These are phyloP conservation scores for Circinella minor DNA, from an alignment of 371 early-diverging fungal genomes.

Conservation along the genomic window DNA sequence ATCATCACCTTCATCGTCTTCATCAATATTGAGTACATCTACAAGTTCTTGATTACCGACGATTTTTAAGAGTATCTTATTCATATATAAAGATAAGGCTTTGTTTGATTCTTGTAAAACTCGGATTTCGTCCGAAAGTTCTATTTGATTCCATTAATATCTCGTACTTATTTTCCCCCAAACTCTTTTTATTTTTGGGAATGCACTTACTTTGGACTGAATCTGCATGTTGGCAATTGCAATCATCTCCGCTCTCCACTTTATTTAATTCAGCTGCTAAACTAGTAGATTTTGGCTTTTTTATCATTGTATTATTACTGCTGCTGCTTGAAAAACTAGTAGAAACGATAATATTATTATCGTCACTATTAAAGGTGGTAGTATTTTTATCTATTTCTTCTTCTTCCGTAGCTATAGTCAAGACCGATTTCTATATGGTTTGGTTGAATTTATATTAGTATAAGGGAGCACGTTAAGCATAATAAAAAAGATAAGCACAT, in stretches of 20 bases:
- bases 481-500: no score
- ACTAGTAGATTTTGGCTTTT: constrained; percentile 3
- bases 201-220: constrained; percentile 11
- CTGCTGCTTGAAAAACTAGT: not conserved
- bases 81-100: constrained; percentile 37
- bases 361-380: no score
- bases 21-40: constrained; percentile 37
- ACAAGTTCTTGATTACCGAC: constrained; percentile 34
- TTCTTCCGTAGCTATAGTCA: no score
- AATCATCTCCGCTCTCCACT: constrained; percentile 11
- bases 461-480: no score
- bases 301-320: not conserved
- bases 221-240: constrained; percentile 12
- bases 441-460: no score
- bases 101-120: constrained; percentile 36
- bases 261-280: constrained; percentile 21
- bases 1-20: constrained; percentile 18
- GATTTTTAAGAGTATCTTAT: constrained; percentile 39
- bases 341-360: not conserved
- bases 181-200: not conserved
- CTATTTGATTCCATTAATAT: constrained; percentile 17
- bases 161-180: not conserved
- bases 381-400: no score
- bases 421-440: no score
- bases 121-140: constrained; percentile 31